Conservation (phyloP, 2,329 filamentous ascomycete species). For the Fusarium palustre region DNA sequence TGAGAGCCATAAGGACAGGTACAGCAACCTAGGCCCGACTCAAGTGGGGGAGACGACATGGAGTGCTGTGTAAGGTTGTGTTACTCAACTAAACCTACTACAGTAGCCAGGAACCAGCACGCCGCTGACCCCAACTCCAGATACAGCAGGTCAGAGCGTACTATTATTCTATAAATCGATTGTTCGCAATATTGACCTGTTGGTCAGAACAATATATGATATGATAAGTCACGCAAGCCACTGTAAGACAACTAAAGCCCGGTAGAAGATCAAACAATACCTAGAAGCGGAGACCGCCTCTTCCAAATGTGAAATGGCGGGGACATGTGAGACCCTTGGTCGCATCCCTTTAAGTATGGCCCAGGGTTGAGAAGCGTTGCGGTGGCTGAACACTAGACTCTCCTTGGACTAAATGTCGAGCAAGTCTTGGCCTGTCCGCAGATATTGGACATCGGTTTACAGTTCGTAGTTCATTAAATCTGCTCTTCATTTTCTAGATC, state of each 20-base stretch:
- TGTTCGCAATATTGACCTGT: neutral
- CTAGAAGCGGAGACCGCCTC: neutral
- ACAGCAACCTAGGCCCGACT: slow-evolving; percentile 9
- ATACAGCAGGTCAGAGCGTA: neutral
- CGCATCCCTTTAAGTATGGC: neutral
- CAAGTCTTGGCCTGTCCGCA: neutral
- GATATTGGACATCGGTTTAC: neutral
- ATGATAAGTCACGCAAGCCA: neutral
- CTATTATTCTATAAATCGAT: neutral
- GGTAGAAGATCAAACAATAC: neutral
- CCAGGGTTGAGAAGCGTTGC: slow-evolving; percentile 3
- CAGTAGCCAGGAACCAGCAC: neutral
- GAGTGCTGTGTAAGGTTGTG: neutral
- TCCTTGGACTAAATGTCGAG: slow-evolving; percentile 39
- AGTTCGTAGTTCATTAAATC: too few relatives aligned
- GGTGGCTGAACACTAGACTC: slow-evolving; percentile 9
- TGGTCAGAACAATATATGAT: slow-evolving; percentile 5
- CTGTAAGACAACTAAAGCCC: neutral
- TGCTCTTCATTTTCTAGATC: too few relatives aligned
- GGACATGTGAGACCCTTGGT: slow-evolving; percentile 19
- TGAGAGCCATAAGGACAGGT: slow-evolving; percentile 24
- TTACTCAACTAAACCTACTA: neutral
- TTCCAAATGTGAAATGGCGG: slow-evolving; percentile 5
- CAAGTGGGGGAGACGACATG: slow-evolving; percentile 24
- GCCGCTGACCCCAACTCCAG: neutral